phyloP scores from a whole-genome alignment of 768 basidiomycete genomes.

The Boletus rubropictus region DNA sequence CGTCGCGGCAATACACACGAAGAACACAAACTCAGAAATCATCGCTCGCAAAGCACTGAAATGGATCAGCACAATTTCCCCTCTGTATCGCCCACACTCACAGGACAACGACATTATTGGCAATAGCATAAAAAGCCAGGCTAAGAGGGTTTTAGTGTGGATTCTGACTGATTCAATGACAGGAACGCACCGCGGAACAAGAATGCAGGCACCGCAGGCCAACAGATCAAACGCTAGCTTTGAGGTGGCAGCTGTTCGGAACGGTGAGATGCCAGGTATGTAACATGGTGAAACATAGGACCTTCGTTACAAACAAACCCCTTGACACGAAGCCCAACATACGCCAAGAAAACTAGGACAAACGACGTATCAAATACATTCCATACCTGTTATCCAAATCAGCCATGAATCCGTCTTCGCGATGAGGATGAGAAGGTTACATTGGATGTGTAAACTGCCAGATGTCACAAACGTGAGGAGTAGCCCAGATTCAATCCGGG shows the following conservation, averaged over 20 bases:
- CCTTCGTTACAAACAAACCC: conserved; percentile 53
- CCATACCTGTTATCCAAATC: conserved; percentile 59
- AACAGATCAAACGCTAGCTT: conserved; percentile 73
- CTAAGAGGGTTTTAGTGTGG: conserved; percentile 28
- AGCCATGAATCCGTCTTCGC: background rate
- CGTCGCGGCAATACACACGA: conserved; percentile 68
- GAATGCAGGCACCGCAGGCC: conserved; percentile 77
- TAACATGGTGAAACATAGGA: conserved; percentile 25
- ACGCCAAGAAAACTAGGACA: conserved; percentile 61
- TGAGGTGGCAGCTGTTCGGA: conserved; percentile 40
- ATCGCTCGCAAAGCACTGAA: conserved; percentile 72
- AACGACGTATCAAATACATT: conserved; percentile 83
- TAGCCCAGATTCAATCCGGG: background rate
- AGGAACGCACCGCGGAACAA: conserved; percentile 64
- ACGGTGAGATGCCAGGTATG: background rate
- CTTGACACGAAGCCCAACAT: conserved; percentile 57
- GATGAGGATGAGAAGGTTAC: conserved; percentile 34
- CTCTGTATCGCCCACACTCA: conserved; percentile 31
- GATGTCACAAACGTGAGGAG: conserved; percentile 1
- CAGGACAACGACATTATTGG: conserved; percentile 76
- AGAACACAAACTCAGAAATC: conserved; percentile 74
- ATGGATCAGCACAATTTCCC: conserved; percentile 4
- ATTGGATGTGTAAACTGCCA: conserved; percentile 75
- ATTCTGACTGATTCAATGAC: background rate
- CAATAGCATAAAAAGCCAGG: conserved; percentile 74